Conservation (phyloP, 1,284 basidiomycete genomes). For the Austroboletus niveus region DNA sequence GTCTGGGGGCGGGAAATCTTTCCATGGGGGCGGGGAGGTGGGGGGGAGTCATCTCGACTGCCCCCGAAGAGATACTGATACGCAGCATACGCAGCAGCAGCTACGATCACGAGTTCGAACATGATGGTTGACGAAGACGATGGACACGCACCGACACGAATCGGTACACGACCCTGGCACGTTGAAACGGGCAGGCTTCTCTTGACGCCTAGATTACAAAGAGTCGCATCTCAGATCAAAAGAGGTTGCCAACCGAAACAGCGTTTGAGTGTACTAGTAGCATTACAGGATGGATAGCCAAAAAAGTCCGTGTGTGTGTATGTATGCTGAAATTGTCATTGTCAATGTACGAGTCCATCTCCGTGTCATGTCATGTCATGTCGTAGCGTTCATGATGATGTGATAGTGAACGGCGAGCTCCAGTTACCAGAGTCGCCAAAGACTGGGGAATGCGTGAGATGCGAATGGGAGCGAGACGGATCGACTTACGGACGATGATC, state of each 20-base stretch:
- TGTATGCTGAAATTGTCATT: background rate
- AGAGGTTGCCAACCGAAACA: background rate
- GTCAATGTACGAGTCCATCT: background rate
- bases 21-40: background rate
- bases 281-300: background rate
- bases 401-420: slow-evolving; percentile 40
- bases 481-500: slow-evolving; percentile 41
- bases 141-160: background rate
- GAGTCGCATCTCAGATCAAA: background rate
- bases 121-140: slow-evolving; percentile 4
- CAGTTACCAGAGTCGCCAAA: slow-evolving; percentile 52
- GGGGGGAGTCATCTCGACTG: background rate
- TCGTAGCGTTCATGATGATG: slow-evolving; percentile 19
- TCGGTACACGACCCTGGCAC: background rate
- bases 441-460: slow-evolving; percentile 31
- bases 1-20: background rate
- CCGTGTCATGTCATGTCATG: background rate
- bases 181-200: background rate
- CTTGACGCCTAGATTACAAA: background rate
- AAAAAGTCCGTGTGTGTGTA: slow-evolving; percentile 11
- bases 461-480: background rate
- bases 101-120: slow-evolving; percentile 15
- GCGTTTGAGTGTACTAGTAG: background rate
- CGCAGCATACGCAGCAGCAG: slow-evolving; percentile 4
- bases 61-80: slow-evolving; percentile 11